Evolutionary conservation across 169 alveolate genomes (phyloP).

Genomic region (Eimeria maxima): DNA sequence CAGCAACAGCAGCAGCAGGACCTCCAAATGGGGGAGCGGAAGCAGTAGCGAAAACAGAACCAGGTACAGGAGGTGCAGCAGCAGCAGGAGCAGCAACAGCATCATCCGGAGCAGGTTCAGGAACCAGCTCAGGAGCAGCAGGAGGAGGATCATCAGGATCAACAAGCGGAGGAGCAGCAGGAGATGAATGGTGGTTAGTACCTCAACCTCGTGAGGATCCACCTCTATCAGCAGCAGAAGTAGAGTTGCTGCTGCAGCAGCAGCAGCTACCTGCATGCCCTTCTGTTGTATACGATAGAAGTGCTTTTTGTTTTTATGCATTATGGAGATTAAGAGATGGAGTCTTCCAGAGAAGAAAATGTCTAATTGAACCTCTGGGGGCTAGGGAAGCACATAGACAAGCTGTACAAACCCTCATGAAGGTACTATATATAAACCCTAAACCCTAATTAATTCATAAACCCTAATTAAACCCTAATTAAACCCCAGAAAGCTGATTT

Average conservation of each 20-base stretch:
- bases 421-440: constrained; percentile 7
- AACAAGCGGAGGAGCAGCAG: constrained; percentile 51
- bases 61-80: not conserved
- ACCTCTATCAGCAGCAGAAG: constrained; percentile 34
- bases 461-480: not conserved
- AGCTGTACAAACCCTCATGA: constrained; percentile 78
- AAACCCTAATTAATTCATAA: not conserved
- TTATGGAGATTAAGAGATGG: constrained; percentile 80
- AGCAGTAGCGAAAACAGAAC: not conserved
- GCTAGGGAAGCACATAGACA: constrained; percentile 81
- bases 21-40: not conserved
- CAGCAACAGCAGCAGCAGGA: constrained; percentile 44
- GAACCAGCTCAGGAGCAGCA: not conserved
- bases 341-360: constrained; percentile 71
- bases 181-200: constrained; percentile 28
- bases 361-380: constrained; percentile 29
- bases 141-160: constrained; percentile 39
- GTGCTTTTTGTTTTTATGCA: constrained; percentile 51
- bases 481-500: not conserved
- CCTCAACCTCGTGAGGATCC: constrained; percentile 60
- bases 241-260: constrained; percentile 62
- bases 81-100: constrained; percentile 10
- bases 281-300: constrained; percentile 49
- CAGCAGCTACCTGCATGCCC: constrained; percentile 71
- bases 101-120: constrained; percentile 4